A percentile compares a stretch with the other conserved stretches of the same genome.
phyloP scores from a whole-genome alignment of 2,329 filamentous ascomycete species.

The Colletotrichum sp. region DNA sequence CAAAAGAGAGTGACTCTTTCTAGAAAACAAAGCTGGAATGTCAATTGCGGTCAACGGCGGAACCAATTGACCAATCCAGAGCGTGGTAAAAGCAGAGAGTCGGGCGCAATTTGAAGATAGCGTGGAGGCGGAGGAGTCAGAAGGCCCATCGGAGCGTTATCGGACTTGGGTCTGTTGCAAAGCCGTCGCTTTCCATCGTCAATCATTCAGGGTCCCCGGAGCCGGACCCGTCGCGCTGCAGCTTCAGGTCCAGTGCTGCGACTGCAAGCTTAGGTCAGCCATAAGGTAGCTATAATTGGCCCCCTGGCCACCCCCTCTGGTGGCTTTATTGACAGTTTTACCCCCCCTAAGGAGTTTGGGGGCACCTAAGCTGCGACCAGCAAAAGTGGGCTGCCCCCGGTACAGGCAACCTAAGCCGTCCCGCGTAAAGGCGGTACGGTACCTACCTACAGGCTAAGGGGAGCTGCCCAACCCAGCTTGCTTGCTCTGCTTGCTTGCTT shows the following conservation, averaged over 20 bases:
- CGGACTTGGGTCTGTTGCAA: constrained; percentile 24
- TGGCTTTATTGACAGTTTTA: background rate
- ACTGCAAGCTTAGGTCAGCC: constrained; percentile 15
- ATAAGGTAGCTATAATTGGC: background rate
- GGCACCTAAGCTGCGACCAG: background rate
- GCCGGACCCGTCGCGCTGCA: constrained; percentile 10
- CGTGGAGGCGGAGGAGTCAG: constrained; percentile 12
- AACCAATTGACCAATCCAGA: constrained; percentile 13
- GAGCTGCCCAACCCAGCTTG: constrained; percentile 2
- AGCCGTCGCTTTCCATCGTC: constrained; percentile 23
- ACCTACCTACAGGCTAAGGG: background rate
- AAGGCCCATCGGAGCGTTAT: constrained; percentile 29
- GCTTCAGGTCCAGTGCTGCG: background rate
- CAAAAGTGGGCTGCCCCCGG: background rate
- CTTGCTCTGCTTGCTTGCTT: background rate
- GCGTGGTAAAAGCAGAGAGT: constrained; percentile 5
- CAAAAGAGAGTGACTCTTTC: background rate
- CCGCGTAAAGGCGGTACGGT: background rate
- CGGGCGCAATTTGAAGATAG: constrained; percentile 4
- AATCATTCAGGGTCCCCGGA: constrained; percentile 19
- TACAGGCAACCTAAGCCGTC: background rate
- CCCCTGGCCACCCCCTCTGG: background rate
- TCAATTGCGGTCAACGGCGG: background rate
- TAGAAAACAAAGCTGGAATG: background rate
- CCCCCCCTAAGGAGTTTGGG: background rate